A percentile compares a stretch with the other conserved stretches of the same genome.
Conservation (phyloP, 768 basidiomycete species). For the Kwoniella bestiolae region DNA sequence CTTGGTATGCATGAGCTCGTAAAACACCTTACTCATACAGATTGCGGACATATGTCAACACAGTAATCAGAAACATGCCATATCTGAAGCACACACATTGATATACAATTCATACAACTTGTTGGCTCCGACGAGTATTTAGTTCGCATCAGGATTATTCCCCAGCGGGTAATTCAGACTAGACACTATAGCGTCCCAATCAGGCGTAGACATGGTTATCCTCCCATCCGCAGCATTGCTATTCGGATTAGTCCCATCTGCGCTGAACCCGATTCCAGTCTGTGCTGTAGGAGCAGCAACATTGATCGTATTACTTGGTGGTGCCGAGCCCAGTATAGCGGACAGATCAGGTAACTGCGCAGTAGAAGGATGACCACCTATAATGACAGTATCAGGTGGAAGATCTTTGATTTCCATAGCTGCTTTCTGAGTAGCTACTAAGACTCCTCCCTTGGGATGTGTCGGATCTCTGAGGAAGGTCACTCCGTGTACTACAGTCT, state of each 20-base stretch:
- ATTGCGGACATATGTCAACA: no score
- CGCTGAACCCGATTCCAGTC: no score
- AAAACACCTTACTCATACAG: no score
- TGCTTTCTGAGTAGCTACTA: conserved; percentile 28
- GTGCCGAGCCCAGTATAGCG: not conserved
- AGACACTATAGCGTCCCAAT: conserved; percentile 30
- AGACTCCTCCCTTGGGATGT: conserved; percentile 26
- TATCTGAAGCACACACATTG: not conserved
- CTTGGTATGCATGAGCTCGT: not conserved
- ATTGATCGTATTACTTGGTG: no score
- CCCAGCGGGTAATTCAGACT: conserved; percentile 9
- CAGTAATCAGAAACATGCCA: no score
- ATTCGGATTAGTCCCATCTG: not conserved
- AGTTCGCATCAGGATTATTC: not conserved
- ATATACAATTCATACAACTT: not conserved
- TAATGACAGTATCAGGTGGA: conserved; percentile 27
- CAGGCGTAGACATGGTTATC: conserved; percentile 24
- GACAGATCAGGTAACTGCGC: not conserved
- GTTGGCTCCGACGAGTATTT: not conserved
- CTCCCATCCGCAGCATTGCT: conserved; percentile 3
- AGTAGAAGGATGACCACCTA: conserved; percentile 21
- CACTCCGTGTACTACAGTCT: conserved; percentile 25
- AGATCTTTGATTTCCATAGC: conserved; percentile 35
- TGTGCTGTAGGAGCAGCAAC: no score
- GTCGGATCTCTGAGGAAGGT: conserved; percentile 28